Evolutionary conservation across 345 rosid genomes (phyloP).

Genomic region (Euphorbia lathyris): DNA sequence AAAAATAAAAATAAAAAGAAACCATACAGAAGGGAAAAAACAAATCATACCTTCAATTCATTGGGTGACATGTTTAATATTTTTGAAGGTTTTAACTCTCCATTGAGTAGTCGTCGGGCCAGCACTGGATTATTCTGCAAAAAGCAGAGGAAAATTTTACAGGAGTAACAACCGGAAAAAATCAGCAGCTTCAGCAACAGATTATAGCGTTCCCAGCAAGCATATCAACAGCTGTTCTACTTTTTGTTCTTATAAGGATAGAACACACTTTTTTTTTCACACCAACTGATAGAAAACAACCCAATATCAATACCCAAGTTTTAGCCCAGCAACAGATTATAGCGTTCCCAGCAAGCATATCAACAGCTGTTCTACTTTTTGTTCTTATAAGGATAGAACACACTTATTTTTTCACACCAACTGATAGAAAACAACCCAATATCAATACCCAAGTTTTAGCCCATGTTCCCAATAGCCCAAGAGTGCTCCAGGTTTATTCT

Average conservation of each 20-base stretch:
- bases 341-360: no score
- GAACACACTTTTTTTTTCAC: no score
- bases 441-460: no score
- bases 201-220: background rate
- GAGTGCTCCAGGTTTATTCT: no score
- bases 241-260: background rate
- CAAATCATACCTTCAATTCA: constrained; percentile 67
- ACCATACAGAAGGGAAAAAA: background rate
- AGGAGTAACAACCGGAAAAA: background rate
- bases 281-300: no score
- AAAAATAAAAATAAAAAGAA: background rate
- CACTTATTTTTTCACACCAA: no score
- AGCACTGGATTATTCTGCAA: constrained; percentile 54
- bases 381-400: no score
- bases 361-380: no score
- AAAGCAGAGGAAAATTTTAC: constrained; percentile 4
- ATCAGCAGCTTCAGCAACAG: constrained; percentile 3
- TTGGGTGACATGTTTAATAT: constrained; percentile 84
- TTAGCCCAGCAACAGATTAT: no score
- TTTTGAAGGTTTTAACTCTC: constrained; percentile 77
- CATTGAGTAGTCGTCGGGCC: constrained; percentile 70
- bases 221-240: background rate
- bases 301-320: no score
- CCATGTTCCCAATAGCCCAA: no score
- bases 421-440: no score